These are phyloP conservation scores for Colletotrichum magnum DNA, from an alignment of 2,329 filamentous ascomycete species.

Conservation along the genomic window DNA sequence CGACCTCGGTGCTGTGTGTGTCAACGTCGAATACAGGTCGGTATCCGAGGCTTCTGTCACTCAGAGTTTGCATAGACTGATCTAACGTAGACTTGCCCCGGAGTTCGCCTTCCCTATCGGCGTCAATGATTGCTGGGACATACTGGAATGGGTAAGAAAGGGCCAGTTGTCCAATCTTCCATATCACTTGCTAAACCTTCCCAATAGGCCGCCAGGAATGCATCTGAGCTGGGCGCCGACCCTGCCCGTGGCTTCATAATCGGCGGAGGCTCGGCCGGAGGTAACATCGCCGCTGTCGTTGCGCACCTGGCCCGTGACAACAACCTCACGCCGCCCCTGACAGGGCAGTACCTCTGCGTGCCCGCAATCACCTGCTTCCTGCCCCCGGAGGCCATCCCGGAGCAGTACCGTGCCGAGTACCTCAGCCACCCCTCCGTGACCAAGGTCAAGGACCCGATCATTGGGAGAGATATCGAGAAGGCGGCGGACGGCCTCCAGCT, in stretches of 20 bases:
- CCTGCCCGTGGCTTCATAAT: constrained; percentile 61
- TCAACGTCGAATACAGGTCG: constrained; percentile 63
- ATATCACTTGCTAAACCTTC: background rate
- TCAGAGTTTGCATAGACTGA: background rate
- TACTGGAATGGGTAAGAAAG: constrained; percentile 45
- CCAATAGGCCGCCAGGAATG: constrained; percentile 10
- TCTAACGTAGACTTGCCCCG: constrained; percentile 55
- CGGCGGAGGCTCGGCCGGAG: constrained; percentile 66
- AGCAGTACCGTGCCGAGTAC: constrained; percentile 30
- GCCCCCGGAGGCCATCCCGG: constrained; percentile 19
- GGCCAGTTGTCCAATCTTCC: background rate
- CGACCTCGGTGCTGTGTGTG: constrained; percentile 30
- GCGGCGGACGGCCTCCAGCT: background rate
- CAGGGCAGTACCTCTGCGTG: constrained; percentile 48
- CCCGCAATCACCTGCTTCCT: constrained; percentile 29
- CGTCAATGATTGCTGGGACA: constrained; percentile 62
- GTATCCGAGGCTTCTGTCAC: background rate
- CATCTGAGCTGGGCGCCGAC: constrained; percentile 53
- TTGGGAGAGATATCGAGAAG: background rate
- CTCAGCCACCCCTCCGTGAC: constrained; percentile 24
- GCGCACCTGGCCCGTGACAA: constrained; percentile 56
- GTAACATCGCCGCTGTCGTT: constrained; percentile 63
- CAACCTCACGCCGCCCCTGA: constrained; percentile 56
- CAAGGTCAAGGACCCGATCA: constrained; percentile 14
- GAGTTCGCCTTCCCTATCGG: constrained; percentile 63